Base-by-base conservation (phyloP, 495 filamentous ascomycete genomes). In the Podospora appendiculata region DNA sequence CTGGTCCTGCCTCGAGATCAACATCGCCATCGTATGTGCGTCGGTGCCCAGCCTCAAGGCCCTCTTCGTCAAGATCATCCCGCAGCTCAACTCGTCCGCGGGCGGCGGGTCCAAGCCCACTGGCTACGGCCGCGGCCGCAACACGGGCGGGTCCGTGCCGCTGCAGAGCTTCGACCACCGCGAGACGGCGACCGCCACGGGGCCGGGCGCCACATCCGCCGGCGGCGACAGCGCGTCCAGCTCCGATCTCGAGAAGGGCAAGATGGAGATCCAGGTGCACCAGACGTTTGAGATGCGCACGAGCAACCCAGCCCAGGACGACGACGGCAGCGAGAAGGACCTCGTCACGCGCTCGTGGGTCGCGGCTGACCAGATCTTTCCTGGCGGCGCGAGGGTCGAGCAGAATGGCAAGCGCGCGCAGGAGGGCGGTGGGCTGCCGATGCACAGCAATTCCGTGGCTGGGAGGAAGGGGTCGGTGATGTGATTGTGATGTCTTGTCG, bases 1-100 rank as follows among this genome's bases (percentile, higher is more conserved):
- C 32, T 77, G 71, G 70, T 73, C 69, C 40, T 67, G 68, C 14
- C 61, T 74, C 42, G 73, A 77, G 52, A 70, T 73, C 49, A 70
- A 73, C n/a, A 53, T 72, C 16, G 70, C 62, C 1, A 73, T 77
- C 19, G 57, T 75, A 7, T 75, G 74, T 50, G 68, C 72, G 9
- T 77, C 68, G 48, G 62, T 74, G 11, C 68, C 72, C 3, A 69
- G 72, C 3, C 54, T 74, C 48, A 65, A 63, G 35, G 50, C 58
- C n/a, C 47, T 70, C 45, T 49, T 67, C 50, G 45, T 47, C n/a
- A 50, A 47, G 34, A 48, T 61, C 47, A 59, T 67, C 59, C 67
- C 67, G 16, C 32, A 47, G 13, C 50, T 66, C 34, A 47, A 68
- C 13, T 46, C 51, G 8, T 52, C 59, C 14, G 25, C 25, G 2